Conservation (phyloP, 1,284 basidiomycete genomes). For the Peniophora sp. region DNA sequence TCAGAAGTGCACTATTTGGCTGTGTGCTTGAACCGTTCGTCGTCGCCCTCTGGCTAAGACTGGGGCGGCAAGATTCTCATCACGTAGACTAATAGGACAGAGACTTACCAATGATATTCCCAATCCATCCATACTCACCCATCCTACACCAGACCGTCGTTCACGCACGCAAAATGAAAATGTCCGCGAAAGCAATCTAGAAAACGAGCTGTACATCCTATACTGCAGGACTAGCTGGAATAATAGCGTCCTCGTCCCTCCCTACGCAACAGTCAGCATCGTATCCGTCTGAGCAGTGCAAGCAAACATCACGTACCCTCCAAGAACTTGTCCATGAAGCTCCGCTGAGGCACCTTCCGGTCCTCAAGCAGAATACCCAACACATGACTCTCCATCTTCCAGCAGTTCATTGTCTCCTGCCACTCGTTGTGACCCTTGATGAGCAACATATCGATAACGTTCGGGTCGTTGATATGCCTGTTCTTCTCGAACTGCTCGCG, state of each 20-base stretch:
- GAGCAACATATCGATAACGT: conserved; percentile 83
- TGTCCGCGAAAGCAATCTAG: neutral
- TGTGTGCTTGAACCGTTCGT: conserved; percentile 24
- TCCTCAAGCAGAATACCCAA: conserved; percentile 54
- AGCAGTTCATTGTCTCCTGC: conserved; percentile 92
- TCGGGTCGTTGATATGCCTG: conserved; percentile 75
- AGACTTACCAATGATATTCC: neutral
- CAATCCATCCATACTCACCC: neutral
- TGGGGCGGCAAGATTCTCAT: conserved; percentile 22
- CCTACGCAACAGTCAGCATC: conserved; percentile 23
- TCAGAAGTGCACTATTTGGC: conserved; percentile 26
- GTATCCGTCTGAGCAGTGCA: neutral
- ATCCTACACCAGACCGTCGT: neutral
- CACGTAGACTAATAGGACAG: neutral
- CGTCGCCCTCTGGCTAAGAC: conserved; percentile 21
- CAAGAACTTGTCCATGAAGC: conserved; percentile 82
- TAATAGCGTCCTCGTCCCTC: conserved; percentile 45
- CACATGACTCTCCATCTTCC: conserved; percentile 82
- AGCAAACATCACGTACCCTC: conserved; percentile 49
- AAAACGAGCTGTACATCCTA: neutral
- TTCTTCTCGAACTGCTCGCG: conserved; percentile 87
- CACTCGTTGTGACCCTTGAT: conserved; percentile 85
- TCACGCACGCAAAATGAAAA: neutral
- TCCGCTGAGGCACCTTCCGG: conserved; percentile 43
- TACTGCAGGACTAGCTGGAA: conserved; percentile 31